Evolutionary conservation across 768 basidiomycete species (phyloP), one percentile per base, ranked within the genome.

Genomic region (Lentinula guzmanii): DNA sequence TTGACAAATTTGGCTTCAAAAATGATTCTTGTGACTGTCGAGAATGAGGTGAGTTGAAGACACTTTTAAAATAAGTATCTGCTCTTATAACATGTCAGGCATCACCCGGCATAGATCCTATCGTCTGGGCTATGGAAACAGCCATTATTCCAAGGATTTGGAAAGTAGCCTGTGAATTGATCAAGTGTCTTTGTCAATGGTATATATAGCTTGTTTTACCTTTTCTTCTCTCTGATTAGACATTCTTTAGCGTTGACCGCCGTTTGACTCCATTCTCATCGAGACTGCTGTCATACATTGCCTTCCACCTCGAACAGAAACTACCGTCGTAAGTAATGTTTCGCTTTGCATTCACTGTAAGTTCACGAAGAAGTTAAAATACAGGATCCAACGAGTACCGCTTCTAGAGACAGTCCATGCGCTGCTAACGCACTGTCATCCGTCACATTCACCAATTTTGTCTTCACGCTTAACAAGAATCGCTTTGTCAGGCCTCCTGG

Each of bases 271-370:
- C 90, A 0, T 77, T 89, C 66, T 57, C 75, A 1, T 71, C 81
- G n/a, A 81, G 76, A 52, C 58, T 93, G n/a, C 66, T 82, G 15
- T 76, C 77, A 21, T 73, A 77, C 46, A 67, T 93, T 18, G 71
- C 77, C 2, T 83, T 79, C 65, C 89, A 86, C 61, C 74, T 93
- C 0, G 91, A 93, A 69, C 82, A 81, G 62, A 74, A 75, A 11
- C 70, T 72, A 18, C 71, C 76, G 11, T 45, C 76, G 88, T 89
- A 70, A 66, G 83, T 3, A 56, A 67, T 28, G 31, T 69, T 46
- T 56, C 18, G 48, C 10, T 37, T 51, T 39, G 37, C 9, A 4
- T 13, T 24, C 28, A 31, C 4, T 46, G 28, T 34, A 16, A 52
- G 1, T 51, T 41, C 28, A 28, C 0, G 13, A 33, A 60, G 54